phyloP scores from a whole-genome alignment of 2,329 filamentous ascomycete genomes.

The Fusarium sp. region DNA sequence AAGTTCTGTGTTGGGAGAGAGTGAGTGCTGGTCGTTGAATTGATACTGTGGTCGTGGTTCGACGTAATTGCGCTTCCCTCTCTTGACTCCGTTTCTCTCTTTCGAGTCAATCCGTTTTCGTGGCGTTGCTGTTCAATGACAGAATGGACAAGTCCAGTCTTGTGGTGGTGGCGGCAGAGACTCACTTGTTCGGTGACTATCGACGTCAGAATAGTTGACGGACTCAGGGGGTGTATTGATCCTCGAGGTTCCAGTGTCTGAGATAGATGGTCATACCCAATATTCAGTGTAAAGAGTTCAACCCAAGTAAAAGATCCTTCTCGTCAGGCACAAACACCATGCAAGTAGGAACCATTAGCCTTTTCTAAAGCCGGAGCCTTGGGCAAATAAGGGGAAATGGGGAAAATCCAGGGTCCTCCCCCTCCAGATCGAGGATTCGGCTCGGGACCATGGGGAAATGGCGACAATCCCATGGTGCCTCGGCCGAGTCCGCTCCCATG shows the following conservation, averaged over 20 bases:
- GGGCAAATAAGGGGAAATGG: slow-evolving; percentile 24
- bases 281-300: slow-evolving; percentile 1
- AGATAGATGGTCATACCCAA: neutral
- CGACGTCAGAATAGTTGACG: slow-evolving; percentile 35
- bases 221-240: slow-evolving; percentile 1
- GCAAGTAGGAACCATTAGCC: neutral
- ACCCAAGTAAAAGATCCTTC: neutral
- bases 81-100: slow-evolving; percentile 29
- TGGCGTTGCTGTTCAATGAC: slow-evolving; percentile 19
- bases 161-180: neutral
- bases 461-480: slow-evolving; percentile 32
- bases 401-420: slow-evolving; percentile 18
- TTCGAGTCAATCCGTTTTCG: slow-evolving; percentile 29
- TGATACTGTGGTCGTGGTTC: slow-evolving; percentile 22
- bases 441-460: slow-evolving; percentile 31
- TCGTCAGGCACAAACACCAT: neutral
- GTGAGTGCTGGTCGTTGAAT: neutral
- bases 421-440: slow-evolving; percentile 24
- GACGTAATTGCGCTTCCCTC: slow-evolving; percentile 28
- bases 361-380: neutral
- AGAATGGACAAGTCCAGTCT: neutral
- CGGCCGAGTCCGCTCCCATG: slow-evolving; percentile 9
- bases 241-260: slow-evolving; percentile 9
- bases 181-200: neutral
- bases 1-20: neutral